These are phyloP conservation scores for Kwoniella europaea DNA, from an alignment of 768 basidiomycete species.

Conservation along the genomic window DNA sequence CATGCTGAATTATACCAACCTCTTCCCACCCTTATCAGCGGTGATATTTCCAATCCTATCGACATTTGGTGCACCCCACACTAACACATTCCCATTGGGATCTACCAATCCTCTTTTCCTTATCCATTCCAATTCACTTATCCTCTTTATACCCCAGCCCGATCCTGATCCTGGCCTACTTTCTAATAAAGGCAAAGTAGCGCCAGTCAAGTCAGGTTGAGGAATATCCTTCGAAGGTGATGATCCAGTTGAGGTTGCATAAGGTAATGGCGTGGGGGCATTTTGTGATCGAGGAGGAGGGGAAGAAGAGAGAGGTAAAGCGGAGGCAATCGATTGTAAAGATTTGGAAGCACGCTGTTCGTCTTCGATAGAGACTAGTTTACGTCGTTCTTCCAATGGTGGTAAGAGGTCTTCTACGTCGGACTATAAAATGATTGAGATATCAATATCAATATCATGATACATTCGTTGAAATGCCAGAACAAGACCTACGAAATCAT, in stretches of 20 bases:
- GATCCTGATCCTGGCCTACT: background rate
- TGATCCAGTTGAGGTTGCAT: constrained; percentile 21
- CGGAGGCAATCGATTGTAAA: constrained; percentile 39
- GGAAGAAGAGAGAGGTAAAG: constrained; percentile 25
- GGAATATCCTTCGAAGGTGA: constrained; percentile 21
- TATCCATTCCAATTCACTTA: constrained; percentile 43
- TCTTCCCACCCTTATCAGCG: constrained; percentile 25
- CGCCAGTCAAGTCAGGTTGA: constrained; percentile 15
- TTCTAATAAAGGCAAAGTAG: constrained; percentile 8
- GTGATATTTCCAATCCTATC: constrained; percentile 40
- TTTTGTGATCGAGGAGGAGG: constrained; percentile 1
- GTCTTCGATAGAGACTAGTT: constrained; percentile 58
- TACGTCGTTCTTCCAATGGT: constrained; percentile 57
- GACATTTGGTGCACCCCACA: constrained; percentile 53
- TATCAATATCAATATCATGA: background rate
- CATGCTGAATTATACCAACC: constrained; percentile 18
- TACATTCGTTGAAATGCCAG: no score
- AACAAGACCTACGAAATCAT: constrained; percentile 66
- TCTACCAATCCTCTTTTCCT: constrained; percentile 44
- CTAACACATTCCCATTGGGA: constrained; percentile 45
- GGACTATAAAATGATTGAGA: constrained; percentile 26
- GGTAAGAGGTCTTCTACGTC: constrained; percentile 56
- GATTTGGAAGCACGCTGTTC: constrained; percentile 41
- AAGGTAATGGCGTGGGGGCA: constrained; percentile 19
- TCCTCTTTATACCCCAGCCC: constrained; percentile 21